Percentiles rank a stretch among this genome's conserved stretches.
These are phyloP conservation scores for Podospora pseudocomata DNA, from an alignment of 495 filamentous ascomycete genomes.

Conservation along the genomic window DNA sequence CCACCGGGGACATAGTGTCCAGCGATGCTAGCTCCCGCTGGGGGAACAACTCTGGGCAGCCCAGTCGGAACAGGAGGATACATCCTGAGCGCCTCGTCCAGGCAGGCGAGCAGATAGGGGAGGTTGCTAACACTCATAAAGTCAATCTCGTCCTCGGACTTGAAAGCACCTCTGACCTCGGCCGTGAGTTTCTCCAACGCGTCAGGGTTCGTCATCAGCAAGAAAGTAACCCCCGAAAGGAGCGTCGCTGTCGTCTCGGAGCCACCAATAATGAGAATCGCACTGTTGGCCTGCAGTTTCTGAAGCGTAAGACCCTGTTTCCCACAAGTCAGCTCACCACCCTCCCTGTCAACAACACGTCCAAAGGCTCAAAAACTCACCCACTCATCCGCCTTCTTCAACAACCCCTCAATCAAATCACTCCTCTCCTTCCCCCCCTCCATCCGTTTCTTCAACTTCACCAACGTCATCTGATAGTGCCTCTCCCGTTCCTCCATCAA, in stretches of 20 bases:
- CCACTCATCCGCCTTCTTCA: constrained; percentile 47
- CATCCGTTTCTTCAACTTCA: constrained; percentile 44
- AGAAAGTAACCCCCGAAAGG: constrained; percentile 50
- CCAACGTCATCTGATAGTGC: constrained; percentile 35
- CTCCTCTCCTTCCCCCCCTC: constrained; percentile 36
- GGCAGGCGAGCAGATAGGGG: constrained; percentile 53
- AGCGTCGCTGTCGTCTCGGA: constrained; percentile 61
- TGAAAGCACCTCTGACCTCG: constrained; percentile 53
- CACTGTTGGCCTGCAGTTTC: constrained; percentile 40
- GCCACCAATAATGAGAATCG: constrained; percentile 49
- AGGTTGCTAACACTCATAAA: constrained; percentile 44
- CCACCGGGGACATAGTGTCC: constrained; percentile 46
- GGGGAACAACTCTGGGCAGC: constrained; percentile 44
- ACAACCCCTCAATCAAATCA: constrained; percentile 49
- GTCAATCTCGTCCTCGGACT: constrained; percentile 50
- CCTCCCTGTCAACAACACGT: neutral
- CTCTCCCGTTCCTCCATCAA: constrained; percentile 32
- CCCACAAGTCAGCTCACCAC: neutral
- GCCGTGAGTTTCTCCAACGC: constrained; percentile 41
- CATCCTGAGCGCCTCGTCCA: constrained; percentile 57
- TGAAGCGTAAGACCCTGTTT: constrained; percentile 38
- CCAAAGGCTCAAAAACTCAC: constrained; percentile 21
- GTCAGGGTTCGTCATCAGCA: constrained; percentile 46
- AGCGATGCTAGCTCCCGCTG: constrained; percentile 45
- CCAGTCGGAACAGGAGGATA: constrained; percentile 54